Base-by-base conservation (phyloP, 345 rosid species). In the Hevea brasiliensis region DNA sequence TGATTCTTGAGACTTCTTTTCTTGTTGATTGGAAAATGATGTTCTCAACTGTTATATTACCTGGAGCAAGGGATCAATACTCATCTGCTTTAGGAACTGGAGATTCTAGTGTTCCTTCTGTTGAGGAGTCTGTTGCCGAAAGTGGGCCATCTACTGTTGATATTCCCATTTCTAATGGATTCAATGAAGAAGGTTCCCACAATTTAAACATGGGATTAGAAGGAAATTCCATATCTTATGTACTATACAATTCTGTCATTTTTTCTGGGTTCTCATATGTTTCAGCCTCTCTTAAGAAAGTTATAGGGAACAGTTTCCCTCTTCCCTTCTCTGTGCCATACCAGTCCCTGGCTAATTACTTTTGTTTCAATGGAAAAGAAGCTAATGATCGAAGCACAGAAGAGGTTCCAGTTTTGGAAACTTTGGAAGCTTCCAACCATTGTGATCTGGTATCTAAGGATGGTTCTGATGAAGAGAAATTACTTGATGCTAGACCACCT, bases 1-100 rank as follows among this genome's bases (percentile, higher is more conserved):
- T 95, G 73, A 88, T 89, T 77, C 90, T 95, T n/a, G 99, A 95
- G 89, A 90, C 97, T 65, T 88, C 93, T 63, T 95, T 91, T 80
- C 86, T 95, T 12, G 85, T 89, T 80, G 98, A 95, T 80, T 86
- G 84, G 84, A 82, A 84, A 63, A 82, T 89, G 72, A 95, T 92
- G 98, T 90, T 91, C 64, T 89, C 93, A 58, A 85, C 97, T 50
- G 68, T 89, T 81, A 27, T 61, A 54, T 72, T 83, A 45, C 57
- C 86, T 62, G 85, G 80, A 73, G 71, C 42, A 41, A 61, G 53
- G 68, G 79, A 67, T 65, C 68, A 47, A 26, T 83, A 70, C 48
- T 65, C 74, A 63, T 77, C 77, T 59, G 73, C 62, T 37, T 74
- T 53, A 66, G 89, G 69, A 70, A 70, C 73, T 57, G 77, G 54